Conservation (phyloP, 1,284 basidiomycete species). For the Cryptococcus amylolentus region DNA sequence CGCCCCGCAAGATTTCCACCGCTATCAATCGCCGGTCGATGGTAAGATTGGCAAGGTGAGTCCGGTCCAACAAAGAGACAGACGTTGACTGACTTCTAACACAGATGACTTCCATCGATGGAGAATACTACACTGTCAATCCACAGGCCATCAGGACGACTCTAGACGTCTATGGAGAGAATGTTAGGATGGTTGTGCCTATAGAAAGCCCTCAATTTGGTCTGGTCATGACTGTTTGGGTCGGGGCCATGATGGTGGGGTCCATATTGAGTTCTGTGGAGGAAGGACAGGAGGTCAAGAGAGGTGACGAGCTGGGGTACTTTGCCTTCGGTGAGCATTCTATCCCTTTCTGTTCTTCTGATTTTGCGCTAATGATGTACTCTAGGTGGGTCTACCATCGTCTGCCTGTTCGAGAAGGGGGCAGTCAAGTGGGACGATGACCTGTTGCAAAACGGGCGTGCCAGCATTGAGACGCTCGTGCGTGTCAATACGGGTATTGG, state of each 20-base stretch:
- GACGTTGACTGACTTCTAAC: too few relatives aligned
- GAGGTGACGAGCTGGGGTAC: slow-evolving; percentile 88
- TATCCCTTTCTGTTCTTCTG: background rate
- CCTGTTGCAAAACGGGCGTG: slow-evolving; percentile 74
- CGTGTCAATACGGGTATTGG: slow-evolving; percentile 84
- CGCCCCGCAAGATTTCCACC: slow-evolving; percentile 95
- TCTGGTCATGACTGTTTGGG: slow-evolving; percentile 79
- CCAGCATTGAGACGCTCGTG: slow-evolving; percentile 80
- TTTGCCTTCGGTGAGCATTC: slow-evolving; percentile 77
- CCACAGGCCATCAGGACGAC: slow-evolving; percentile 48
- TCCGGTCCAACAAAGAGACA: too few relatives aligned
- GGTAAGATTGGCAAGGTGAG: slow-evolving; percentile 64
- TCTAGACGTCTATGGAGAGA: slow-evolving; percentile 93
- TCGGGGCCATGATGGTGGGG: slow-evolving; percentile 94
- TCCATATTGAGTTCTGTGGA: slow-evolving; percentile 79
- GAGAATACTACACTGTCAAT: slow-evolving; percentile 92
- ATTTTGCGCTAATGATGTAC: slow-evolving; percentile 6
- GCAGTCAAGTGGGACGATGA: slow-evolving; percentile 86
- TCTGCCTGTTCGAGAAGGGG: slow-evolving; percentile 78
- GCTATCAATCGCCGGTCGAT: slow-evolving; percentile 89
- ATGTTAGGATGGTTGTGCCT: slow-evolving; percentile 80
- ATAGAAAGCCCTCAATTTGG: slow-evolving; percentile 84
- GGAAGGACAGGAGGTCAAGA: slow-evolving; percentile 71
- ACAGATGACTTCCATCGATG: slow-evolving; percentile 68
- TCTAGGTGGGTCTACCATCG: slow-evolving; percentile 81